Evolutionary conservation across 352 stramenopile species (phyloP), one percentile per base, ranked within the genome.

Genomic region (Pythium pyrilobum): DNA sequence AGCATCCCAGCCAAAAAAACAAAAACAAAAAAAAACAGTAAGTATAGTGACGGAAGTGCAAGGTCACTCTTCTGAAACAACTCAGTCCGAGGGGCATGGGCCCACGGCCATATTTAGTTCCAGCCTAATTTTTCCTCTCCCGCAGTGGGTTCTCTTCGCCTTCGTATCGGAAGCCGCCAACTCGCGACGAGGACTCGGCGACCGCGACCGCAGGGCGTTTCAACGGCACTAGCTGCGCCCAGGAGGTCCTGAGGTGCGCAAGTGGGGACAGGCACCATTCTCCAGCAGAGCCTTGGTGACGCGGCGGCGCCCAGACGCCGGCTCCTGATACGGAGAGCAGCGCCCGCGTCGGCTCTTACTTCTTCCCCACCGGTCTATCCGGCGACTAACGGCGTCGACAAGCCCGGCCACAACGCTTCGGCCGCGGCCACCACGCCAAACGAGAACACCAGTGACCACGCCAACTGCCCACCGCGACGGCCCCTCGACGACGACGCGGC

Each of bases 211-310:
- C 42, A 53, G 47, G 38, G 52, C 52, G 43, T 60, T 52, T 49
- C 52, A 60, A 46, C 42, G 27, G 43, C 52, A 43, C 40, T 37
- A 45, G 40, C 51, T 48, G 52, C 43, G 52, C 52, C 45, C 52
- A 60, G 52, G 52, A 50, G 43, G 52, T 60, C 52, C 52, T 60
- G 52, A 60, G 52, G 45, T 43, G 52, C 52, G 31, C 39, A 23
- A 36, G 9, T 25, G 6, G 21, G 18, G 28, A 28, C 43, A 53
- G n/a, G 33, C 27, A 60, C 52, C 34, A 60, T 60, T 53, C 52
- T 42, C 36, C 43, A 47, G 25, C 47, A 43, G 36, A 60, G 36
- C 37, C 42, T 45, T 43, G 16, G 42, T 36, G 13, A 33, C 43
- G 32, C 52, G 32, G 52, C 52, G 33, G 31, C 52, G 24, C 52